These are phyloP conservation scores for Plicaturopsis crispa DNA, from an alignment of 768 basidiomycete genomes.

Conservation along the genomic window DNA sequence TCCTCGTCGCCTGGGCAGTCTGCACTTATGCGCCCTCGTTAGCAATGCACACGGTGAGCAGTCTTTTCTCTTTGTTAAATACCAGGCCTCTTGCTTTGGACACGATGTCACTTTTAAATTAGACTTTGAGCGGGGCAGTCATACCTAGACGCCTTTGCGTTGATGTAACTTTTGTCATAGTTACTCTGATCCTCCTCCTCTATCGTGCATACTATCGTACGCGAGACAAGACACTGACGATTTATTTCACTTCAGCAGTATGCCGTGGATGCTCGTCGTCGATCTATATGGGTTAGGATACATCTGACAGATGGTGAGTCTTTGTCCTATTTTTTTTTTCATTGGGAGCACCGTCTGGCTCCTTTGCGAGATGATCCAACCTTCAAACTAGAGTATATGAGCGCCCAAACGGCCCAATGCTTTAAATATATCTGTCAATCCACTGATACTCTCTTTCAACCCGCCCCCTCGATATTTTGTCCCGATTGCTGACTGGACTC, in stretches of 20 bases:
- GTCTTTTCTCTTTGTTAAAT: too few relatives aligned
- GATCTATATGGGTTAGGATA: not conserved
- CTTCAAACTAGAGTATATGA: constrained; percentile 96
- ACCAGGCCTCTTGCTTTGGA: too few relatives aligned
- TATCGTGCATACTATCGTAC: not conserved
- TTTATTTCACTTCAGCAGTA: not conserved
- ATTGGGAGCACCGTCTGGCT: constrained; percentile 7
- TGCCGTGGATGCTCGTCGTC: not conserved
- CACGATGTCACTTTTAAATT: constrained; percentile 50
- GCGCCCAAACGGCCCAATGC: constrained; percentile 57
- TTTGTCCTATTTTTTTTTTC: constrained; percentile 3
- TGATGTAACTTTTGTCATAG: constrained; percentile 76
- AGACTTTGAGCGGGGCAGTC: constrained; percentile 41
- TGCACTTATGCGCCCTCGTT: too few relatives aligned
- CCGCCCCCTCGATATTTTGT: not conserved
- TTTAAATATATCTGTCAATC: constrained; percentile 58
- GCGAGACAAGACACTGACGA: constrained; percentile 7
- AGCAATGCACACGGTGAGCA: too few relatives aligned
- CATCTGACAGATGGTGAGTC: constrained; percentile 11
- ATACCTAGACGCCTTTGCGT: constrained; percentile 46
- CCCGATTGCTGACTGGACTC: constrained; percentile 4
- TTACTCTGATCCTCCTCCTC: constrained; percentile 67
- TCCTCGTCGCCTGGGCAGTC: too few relatives aligned
- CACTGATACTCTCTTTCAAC: constrained; percentile 38
- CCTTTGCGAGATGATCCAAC: constrained; percentile 44